Evolutionary conservation across 1,284 basidiomycete species (phyloP).

Genomic region (Irpex sp.): DNA sequence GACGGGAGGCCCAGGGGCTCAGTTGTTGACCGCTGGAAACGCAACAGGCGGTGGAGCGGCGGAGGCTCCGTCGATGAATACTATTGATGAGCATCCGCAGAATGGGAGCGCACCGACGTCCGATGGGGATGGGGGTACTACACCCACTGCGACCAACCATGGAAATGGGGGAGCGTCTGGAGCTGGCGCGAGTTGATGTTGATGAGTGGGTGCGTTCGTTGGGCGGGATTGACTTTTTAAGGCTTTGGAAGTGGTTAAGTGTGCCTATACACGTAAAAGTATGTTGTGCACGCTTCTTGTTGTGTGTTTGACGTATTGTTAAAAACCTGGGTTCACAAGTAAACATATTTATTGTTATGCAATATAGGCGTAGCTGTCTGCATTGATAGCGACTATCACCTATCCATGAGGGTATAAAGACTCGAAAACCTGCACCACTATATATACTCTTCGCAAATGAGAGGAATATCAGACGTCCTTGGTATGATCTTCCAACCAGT

Average conservation of each 20-base stretch:
- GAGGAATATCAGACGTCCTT: constrained; percentile 5
- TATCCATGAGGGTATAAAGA: background rate
- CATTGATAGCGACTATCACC: too few species aligned
- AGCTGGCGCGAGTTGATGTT: background rate
- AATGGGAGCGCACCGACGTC: background rate
- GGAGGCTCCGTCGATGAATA: background rate
- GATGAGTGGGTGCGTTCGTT: background rate
- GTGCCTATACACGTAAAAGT: too few species aligned
- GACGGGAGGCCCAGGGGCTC: too few species aligned
- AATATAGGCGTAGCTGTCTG: too few species aligned
- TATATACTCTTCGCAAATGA: background rate
- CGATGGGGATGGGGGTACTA: too few species aligned
- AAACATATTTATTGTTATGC: too few species aligned
- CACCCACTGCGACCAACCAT: too few species aligned
- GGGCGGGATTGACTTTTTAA: too few species aligned
- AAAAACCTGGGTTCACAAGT: too few species aligned
- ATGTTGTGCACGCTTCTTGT: too few species aligned
- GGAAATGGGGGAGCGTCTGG: background rate
- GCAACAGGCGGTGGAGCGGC: background rate
- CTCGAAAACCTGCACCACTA: background rate
- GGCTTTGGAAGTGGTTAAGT: too few species aligned
- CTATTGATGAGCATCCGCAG: background rate
- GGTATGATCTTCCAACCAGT: constrained; percentile 34
- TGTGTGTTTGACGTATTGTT: too few species aligned
- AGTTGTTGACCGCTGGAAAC: background rate